Evolutionary conservation across 805 yeast genomes (phyloP), one percentile per base, ranked within the genome.

Genomic region (Candida sphagnicola): DNA sequence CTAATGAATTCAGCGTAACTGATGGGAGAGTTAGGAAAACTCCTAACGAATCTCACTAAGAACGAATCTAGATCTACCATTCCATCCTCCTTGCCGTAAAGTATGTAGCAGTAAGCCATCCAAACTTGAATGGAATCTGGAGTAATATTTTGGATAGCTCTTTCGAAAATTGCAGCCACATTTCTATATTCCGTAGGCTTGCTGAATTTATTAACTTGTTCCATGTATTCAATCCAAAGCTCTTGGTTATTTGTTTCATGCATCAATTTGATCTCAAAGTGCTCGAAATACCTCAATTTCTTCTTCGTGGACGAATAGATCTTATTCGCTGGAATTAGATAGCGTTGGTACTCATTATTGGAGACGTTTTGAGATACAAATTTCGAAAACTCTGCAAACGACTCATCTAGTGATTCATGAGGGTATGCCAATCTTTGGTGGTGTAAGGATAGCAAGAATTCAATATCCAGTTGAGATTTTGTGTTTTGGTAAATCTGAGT

Each of bases 311-410:
- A 38, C 4, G 53, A 45, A 39, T 62, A 61, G 0, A 62, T 37
- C 18, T 51, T 54, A 31, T 60, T 61, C 1, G 74, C 75, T 0
- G 37, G n/a, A 5, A 46, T 38, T 70, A 78, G 65, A 16, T 55
- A 52, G 0, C 37, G 28, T 1, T 58, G 61, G 42, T 75, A 75
- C 13, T 8, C 6, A 3, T 57, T 34, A 1, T 47, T 47, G 0
- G 53, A 37, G 16, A 46, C 53, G 32, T 59, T 29, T 2, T 39
- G 26, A 1, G 77, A 56, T 2, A 75, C 57, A 38, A 74, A 71
- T 1, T 52, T 18, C 1, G 80, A 75, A 31, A 59, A 66, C 1
- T 54, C 53, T 8, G 59, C 50, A 46, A 60, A 69, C 0, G 78
- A 66, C 0, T 62, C 60, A 3, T 70, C 72, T 5, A 75, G 39